Conservation (phyloP, 2,329 filamentous ascomycete genomes). For the Colletotrichum kahawae region DNA sequence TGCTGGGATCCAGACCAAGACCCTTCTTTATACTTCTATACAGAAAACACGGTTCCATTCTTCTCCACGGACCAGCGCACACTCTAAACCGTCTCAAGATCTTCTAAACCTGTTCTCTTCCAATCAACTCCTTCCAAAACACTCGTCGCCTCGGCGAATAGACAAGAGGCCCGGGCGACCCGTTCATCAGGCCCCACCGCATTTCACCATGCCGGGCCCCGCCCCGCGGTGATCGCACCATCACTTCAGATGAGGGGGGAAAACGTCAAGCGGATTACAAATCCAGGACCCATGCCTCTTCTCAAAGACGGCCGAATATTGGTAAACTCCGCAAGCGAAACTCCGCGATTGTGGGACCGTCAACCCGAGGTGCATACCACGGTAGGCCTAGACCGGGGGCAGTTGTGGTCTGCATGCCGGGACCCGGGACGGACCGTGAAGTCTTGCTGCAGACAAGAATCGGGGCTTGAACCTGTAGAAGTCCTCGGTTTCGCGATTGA, state of each 20-base stretch:
- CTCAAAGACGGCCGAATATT: neutral
- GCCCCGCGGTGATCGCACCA: neutral
- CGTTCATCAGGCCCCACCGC: neutral
- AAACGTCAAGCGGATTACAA: constrained; percentile 1
- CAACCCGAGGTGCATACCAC: neutral
- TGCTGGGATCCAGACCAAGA: neutral
- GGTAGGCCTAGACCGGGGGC: neutral
- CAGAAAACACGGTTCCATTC: neutral
- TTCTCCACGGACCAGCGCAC: neutral
- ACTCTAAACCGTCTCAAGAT: neutral
- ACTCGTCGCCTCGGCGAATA: neutral
- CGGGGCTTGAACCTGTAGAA: neutral
- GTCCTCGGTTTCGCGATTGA: neutral
- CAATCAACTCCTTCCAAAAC: neutral
- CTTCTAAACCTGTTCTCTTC: neutral
- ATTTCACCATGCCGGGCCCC: neutral
- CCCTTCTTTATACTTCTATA: neutral
- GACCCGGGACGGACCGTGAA: neutral
- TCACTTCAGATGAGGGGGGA: constrained; percentile 10
- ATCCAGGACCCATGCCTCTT: neutral
- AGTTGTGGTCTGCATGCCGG: neutral
- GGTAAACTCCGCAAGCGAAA: neutral
- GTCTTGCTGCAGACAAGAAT: neutral
- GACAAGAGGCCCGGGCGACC: neutral
- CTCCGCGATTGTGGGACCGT: neutral